Evolutionary conservation across 179 eudicot species (phyloP), one percentile per base, ranked within the genome.

Genomic region (Kewa caespitosa): DNA sequence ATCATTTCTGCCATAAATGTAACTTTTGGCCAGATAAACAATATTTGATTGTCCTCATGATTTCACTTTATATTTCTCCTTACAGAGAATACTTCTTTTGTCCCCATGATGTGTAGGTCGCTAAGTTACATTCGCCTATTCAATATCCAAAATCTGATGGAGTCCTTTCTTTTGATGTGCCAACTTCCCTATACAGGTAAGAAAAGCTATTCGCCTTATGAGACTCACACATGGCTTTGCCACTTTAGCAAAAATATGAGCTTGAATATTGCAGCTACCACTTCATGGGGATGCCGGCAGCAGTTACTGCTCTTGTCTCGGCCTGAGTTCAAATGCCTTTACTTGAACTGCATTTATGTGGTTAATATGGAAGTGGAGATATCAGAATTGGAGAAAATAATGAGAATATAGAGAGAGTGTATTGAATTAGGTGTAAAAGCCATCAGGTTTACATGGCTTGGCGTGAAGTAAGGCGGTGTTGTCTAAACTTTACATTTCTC

Each of bases 121-220:
- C 98, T 69, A 79, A 72, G 28, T 70, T 70, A 72, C 92, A 87
- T 88, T 80, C 90, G 18, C 96, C 98, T 61, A 89, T 90, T 75
- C 84, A 87, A 43, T 95, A 95, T 71, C 87, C 99, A 36, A 95
- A 89, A 82, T 96, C 97, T 61, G 98, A 95, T 76, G 99, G 98
- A 74, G 82, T 84, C 46, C 32, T 91, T 69, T 90, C 97, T 54
- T 95, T 95, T 80, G 99, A 95, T 84, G 80, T 95, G 39, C 89
- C 98, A 55, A 93, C 99, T 63, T 95, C 99, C 71, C 78, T 95
- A 55, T 93, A 93, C 85, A 88, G 99, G 99, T 95, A 80, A 38
- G 6, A 38, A 34, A 28, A 59, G 38, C n/a, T 48, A 36, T 3
- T 69, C n/a, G n/a, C n/a, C 43, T 23, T 66, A 15, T 59, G 6